A percentile compares a stretch with the other conserved stretches of the same genome.
Conservation (phyloP, 1,139 yeast species). For the Debaryomyces psychrophilus region DNA sequence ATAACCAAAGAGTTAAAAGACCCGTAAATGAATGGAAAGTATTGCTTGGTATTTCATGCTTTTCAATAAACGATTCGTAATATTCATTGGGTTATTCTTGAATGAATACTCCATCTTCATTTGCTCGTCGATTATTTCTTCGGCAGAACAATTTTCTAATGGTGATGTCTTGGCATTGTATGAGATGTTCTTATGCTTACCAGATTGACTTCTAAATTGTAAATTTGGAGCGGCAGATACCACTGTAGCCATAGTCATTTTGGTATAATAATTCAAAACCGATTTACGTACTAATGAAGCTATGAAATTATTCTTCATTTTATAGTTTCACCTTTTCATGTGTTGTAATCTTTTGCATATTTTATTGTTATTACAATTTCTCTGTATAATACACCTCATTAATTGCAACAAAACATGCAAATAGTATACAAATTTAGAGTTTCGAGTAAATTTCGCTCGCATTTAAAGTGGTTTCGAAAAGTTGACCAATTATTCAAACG, state of each 20-base stretch:
- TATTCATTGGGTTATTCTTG: neutral
- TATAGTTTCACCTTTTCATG: neutral
- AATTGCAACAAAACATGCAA: no score
- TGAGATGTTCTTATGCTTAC: neutral
- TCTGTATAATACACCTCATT: no score
- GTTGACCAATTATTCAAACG: no score
- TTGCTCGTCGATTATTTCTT: neutral
- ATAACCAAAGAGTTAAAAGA: slow-evolving; percentile 70
- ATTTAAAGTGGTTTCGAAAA: no score
- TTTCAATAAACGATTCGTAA: slow-evolving; percentile 46
- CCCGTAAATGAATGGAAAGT: slow-evolving; percentile 88
- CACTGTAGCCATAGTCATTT: neutral
- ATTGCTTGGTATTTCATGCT: slow-evolving; percentile 89
- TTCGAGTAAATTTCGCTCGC: no score
- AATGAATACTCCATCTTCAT: slow-evolving; percentile 1
- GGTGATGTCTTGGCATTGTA: neutral
- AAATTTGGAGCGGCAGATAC: neutral
- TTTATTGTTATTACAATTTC: no score
- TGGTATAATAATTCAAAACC: neutral
- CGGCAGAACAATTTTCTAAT: neutral
- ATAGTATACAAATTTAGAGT: no score
- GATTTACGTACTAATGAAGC: neutral
- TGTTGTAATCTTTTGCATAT: neutral
- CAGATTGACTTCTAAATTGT: neutral
- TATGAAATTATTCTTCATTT: neutral